These are phyloP conservation scores for Mycena crocata DNA, from an alignment of 768 basidiomycete genomes.

Conservation along the genomic window DNA sequence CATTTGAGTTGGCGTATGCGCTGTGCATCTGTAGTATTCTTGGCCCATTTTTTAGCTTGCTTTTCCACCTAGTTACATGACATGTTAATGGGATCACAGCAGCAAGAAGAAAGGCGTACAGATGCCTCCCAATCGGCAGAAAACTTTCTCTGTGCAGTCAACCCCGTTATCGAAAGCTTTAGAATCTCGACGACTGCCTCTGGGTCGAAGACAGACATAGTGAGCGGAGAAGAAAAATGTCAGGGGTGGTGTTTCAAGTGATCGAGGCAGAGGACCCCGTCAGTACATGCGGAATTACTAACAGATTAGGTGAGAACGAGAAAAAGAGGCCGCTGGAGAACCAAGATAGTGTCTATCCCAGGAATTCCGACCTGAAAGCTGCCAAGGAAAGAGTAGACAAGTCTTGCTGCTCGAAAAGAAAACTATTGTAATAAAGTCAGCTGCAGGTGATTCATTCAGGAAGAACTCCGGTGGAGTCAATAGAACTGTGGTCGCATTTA, in stretches of 20 bases:
- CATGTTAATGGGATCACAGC: background rate
- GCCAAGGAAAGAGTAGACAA: no score
- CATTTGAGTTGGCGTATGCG: conserved; percentile 32
- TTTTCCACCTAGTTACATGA: background rate
- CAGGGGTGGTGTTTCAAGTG: conserved; percentile 1
- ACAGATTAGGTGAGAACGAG: background rate
- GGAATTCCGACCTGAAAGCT: no score
- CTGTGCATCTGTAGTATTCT: background rate
- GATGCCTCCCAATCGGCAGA: background rate
- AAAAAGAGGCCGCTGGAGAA: no score
- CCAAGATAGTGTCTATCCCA: no score
- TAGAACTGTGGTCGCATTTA: no score
- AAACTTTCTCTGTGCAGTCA: background rate
- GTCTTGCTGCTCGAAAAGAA: no score
- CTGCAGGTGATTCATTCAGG: no score
- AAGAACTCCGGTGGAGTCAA: no score
- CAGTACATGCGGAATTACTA: background rate
- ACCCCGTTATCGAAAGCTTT: no score
- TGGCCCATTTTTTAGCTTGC: background rate
- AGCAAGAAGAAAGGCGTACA: background rate
- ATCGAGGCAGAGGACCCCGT: background rate
- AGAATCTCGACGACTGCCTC: background rate
- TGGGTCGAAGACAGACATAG: conserved; percentile 6
- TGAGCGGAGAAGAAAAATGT: background rate
- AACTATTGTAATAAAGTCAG: no score